Evolutionary conservation across 2,329 filamentous ascomycete genomes (phyloP).

Genomic region (Sporothrix mexicana): DNA sequence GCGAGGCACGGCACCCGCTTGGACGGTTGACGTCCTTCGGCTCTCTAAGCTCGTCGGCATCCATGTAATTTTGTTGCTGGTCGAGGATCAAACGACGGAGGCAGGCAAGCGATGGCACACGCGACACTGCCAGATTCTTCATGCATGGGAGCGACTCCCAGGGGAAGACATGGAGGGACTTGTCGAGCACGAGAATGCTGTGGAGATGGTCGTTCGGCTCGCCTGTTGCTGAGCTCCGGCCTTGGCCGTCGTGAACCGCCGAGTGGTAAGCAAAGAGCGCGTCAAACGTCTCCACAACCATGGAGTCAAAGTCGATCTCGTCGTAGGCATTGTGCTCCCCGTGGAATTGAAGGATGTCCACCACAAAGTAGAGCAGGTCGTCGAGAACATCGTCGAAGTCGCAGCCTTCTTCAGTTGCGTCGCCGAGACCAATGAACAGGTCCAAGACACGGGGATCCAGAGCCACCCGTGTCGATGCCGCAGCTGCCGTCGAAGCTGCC

Average conservation of each 20-base stretch:
- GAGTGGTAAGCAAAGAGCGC: conserved; percentile 79
- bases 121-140: conserved; percentile 76
- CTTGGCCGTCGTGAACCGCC: conserved; percentile 45
- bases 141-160: conserved; percentile 96
- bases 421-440: conserved; percentile 84
- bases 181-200: conserved; percentile 89
- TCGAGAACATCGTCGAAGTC: conserved; percentile 90
- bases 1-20: conserved; percentile 61
- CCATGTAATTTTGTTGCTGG: conserved; percentile 40
- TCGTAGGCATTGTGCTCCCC: conserved; percentile 97
- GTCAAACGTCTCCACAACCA: conserved; percentile 87
- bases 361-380: conserved; percentile 92
- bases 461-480: conserved; percentile 48
- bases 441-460: conserved; percentile 73
- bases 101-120: conserved; percentile 84
- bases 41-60: conserved; percentile 27
- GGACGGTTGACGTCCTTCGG: conserved; percentile 33
- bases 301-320: conserved; percentile 92
- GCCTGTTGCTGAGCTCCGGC: conserved; percentile 36
- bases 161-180: conserved; percentile 85
- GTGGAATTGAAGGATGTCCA: conserved; percentile 95
- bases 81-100: conserved; percentile 77
- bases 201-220: conserved; percentile 56
- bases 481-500: conserved; percentile 35
- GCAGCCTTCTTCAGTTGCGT: conserved; percentile 67